Percentiles rank a stretch among this genome's conserved stretches.
Evolutionary conservation across 2,329 filamentous ascomycete genomes (phyloP).

Genomic region (Escovopsis weberi): DNA sequence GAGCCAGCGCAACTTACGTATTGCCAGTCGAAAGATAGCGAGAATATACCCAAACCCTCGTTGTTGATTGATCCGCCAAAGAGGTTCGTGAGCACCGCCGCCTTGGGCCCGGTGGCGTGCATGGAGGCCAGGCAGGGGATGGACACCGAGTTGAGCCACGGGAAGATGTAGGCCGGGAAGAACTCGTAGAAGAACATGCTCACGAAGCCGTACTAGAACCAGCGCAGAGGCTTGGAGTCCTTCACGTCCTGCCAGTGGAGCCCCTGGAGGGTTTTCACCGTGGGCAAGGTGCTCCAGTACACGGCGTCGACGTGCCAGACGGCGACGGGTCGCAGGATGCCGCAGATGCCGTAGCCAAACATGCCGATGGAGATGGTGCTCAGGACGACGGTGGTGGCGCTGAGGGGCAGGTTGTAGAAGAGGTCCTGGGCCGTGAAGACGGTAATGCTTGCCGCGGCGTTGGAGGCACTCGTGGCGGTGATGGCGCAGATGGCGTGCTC

Average conservation of each 20-base stretch:
- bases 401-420: conserved; percentile 35
- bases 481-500: conserved; percentile 41
- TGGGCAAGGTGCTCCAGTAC: conserved; percentile 39
- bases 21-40: conserved; percentile 39
- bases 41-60: conserved; percentile 35
- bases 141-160: conserved; percentile 40
- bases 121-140: conserved; percentile 39
- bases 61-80: conserved; percentile 39
- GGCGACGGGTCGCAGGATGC: conserved; percentile 36
- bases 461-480: conserved; percentile 38
- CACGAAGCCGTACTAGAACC: conserved; percentile 35
- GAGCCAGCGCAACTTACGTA: conserved; percentile 23
- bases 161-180: conserved; percentile 39
- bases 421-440: conserved; percentile 36
- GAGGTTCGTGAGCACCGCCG: conserved; percentile 27
- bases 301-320: conserved; percentile 43
- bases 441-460: conserved; percentile 25
- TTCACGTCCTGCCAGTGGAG: conserved; percentile 38
- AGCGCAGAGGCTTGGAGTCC: conserved; percentile 33
- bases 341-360: conserved; percentile 40
- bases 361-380: conserved; percentile 37
- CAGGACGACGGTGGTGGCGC: conserved; percentile 30
- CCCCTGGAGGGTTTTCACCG: conserved; percentile 37
- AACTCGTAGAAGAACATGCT: conserved; percentile 37
- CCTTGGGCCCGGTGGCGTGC: conserved; percentile 32